Conservation (phyloP, 164 flowering plant genomes). For the Vitis rupestris region DNA sequence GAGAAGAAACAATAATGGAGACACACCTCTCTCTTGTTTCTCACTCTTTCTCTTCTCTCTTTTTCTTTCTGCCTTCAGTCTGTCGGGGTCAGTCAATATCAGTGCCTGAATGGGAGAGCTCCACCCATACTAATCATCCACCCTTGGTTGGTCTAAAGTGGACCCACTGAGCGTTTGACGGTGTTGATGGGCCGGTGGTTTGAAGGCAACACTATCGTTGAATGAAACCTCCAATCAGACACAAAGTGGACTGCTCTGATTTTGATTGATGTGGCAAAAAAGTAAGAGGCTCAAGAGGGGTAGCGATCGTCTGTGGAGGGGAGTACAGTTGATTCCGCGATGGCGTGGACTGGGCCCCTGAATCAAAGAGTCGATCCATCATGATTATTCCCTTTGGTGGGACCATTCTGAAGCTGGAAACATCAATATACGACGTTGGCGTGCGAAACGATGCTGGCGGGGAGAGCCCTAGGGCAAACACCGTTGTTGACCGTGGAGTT, state of each 20-base stretch:
- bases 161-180: background rate
- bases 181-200: background rate
- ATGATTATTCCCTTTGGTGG: background rate
- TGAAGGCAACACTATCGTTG: background rate
- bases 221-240: background rate
- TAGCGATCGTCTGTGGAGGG: background rate
- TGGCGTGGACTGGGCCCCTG: background rate
- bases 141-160: too few species aligned
- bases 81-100: background rate
- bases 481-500: too few species aligned
- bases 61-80: too few species aligned
- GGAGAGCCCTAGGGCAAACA: background rate
- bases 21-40: background rate
- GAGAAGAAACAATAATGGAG: slow-evolving; percentile 10
- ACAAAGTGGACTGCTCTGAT: slow-evolving; percentile 7
- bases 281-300: background rate
- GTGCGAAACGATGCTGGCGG: slow-evolving; percentile 2
- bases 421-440: slow-evolving; percentile 5
- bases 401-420: background rate
- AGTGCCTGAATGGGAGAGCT: too few species aligned
- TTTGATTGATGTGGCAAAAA: background rate
- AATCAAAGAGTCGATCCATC: slow-evolving; percentile 5
- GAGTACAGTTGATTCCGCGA: background rate
- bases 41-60: background rate
- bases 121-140: too few species aligned